Evolutionary conservation across 139 green algal species (phyloP).

Genomic region (Chlamydomonas incerta): DNA sequence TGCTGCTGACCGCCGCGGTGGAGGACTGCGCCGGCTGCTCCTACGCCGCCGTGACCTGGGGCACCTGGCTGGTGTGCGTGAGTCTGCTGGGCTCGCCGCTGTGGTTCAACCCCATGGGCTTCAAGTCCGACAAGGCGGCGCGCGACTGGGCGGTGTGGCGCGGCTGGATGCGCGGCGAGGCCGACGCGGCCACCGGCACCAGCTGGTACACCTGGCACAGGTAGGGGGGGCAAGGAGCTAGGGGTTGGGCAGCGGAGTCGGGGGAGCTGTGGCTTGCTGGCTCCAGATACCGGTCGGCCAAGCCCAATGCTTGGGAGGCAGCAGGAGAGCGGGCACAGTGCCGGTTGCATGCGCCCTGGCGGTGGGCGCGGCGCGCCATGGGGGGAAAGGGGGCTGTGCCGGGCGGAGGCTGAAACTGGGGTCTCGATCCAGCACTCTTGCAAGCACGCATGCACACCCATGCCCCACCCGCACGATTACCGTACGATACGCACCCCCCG

Average conservation of each 20-base stretch:
- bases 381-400: no score
- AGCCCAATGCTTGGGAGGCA: no score
- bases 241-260: no score
- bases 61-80: constrained; percentile 73
- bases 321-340: no score
- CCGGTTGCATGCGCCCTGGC: no score
- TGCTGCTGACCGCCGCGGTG: constrained; percentile 64
- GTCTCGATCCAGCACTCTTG: no score
- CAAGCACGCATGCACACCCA: neutral
- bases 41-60: constrained; percentile 67
- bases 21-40: constrained; percentile 22
- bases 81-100: constrained; percentile 72
- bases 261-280: no score
- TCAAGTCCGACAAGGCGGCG: neutral
- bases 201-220: constrained; percentile 22
- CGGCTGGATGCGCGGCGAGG: neutral
- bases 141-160: neutral
- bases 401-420: no score
- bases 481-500: neutral
- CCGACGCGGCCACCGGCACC: neutral
- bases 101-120: constrained; percentile 76
- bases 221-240: no score
- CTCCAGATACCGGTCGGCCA: no score
- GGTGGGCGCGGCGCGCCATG: no score
- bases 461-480: no score